Base-by-base conservation (phyloP, 1,139 yeast species). In the Entelexis paramagnoliae region DNA sequence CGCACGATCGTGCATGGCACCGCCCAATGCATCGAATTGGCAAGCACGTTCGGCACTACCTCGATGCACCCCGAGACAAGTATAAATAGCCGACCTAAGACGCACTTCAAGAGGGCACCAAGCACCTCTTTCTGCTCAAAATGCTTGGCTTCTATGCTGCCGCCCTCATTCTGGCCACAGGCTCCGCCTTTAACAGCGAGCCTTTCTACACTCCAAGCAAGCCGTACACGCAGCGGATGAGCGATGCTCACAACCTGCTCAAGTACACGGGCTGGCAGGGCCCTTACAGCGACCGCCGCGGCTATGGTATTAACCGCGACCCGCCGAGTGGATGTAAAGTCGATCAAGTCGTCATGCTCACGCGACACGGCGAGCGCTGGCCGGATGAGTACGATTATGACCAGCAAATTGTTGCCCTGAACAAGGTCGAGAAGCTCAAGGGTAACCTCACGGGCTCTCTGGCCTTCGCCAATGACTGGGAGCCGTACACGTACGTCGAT, bases 291-390 rank as follows among this genome's bases (percentile, higher is more conserved):
- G 61, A 66, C 44, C 68, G 69, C 32, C 64, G 68, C 11, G 75
- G 76, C 10, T 70, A 62, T 54, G 79, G 79, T 5, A 66, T 76
- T 43, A 62, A 65, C 46, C 62, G 68, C 11, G 69, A 66, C 26
- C 59, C 68, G 1, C 87, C 88, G 10, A 69, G 64, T 3, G 71
- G 71, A 46, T 77, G 84, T 62, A 63, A 68, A 9, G 71, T 81
- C 46, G 80, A 79, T 55, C 87, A 80, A 64, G 84, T 81, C n/a
- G 81, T 79, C 58, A 66, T 79, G 56, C 67, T 79, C 49, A 72
- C 76, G 54, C 75, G 91, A 62, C 91, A 83, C 61, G 91, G 89
- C n/a, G 88, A 81, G 62, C 70, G 91, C 60, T 83, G 72, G 63
- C 87, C 86, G 17, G 63, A 60, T 26, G 49, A 54, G 29, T 38